Percentiles rank a stretch among this genome's conserved stretches.
phyloP scores from a whole-genome alignment of 257 asterid genomes.

The Catharanthus roseus region DNA sequence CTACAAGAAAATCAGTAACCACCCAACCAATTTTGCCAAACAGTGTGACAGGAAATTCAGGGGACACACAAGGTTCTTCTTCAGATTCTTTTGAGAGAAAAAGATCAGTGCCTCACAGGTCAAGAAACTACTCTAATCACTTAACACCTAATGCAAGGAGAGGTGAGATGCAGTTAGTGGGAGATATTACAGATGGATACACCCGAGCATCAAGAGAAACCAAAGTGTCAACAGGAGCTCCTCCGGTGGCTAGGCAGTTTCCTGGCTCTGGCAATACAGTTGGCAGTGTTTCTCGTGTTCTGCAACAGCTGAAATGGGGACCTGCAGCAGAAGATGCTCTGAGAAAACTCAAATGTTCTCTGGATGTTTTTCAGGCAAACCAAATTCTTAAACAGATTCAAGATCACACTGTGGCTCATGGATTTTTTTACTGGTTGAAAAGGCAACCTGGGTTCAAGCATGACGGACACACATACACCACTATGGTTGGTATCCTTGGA shows the following conservation, averaged over 20 bases:
- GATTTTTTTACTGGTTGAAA: slow-evolving; percentile 85
- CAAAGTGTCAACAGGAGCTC: slow-evolving; percentile 28
- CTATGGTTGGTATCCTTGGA: slow-evolving; percentile 98
- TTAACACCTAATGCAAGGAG: slow-evolving; percentile 29
- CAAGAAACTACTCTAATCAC: slow-evolving; percentile 40
- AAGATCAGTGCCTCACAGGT: slow-evolving; percentile 43
- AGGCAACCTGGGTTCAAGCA: slow-evolving; percentile 77
- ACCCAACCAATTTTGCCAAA: slow-evolving; percentile 18
- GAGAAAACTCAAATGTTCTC: slow-evolving; percentile 42
- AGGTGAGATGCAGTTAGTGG: slow-evolving; percentile 36
- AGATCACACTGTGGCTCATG: slow-evolving; percentile 65
- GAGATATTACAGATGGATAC: slow-evolving; percentile 38
- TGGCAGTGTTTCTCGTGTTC: slow-evolving; percentile 48
- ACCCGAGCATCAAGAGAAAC: slow-evolving; percentile 36
- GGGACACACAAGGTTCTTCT: slow-evolving; percentile 26
- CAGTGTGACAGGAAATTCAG: slow-evolving; percentile 22
- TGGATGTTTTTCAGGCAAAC: slow-evolving; percentile 85
- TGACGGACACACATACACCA: slow-evolving; percentile 89
- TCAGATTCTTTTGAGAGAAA: slow-evolving; percentile 34
- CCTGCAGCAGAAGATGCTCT: slow-evolving; percentile 68
- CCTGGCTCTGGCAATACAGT: slow-evolving; percentile 36
- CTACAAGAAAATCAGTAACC: slow-evolving; percentile 26
- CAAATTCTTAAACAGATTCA: slow-evolving; percentile 83
- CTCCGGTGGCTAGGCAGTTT: slow-evolving; percentile 37
- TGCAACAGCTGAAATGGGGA: slow-evolving; percentile 71